Conservation (phyloP, 352 stramenopile genomes). For the Pythium phragmitis region DNA sequence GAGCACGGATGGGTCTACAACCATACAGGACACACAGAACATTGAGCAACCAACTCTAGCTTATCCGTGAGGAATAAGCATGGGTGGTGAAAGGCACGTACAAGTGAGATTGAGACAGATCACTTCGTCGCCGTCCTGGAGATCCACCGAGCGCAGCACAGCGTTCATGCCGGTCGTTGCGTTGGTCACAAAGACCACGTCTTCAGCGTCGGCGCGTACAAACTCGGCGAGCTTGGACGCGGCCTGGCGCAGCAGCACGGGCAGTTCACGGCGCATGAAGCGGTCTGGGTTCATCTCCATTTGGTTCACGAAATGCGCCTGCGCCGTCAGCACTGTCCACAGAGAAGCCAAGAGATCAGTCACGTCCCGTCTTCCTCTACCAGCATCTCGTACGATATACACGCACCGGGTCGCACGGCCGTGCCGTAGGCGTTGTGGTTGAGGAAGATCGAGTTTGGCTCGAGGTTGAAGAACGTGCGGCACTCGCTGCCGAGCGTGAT, state of each 20-base stretch:
- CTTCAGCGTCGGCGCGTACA: conserved; percentile 67
- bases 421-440: conserved; percentile 86
- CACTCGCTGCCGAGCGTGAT: conserved; percentile 63
- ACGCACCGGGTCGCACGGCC: conserved; percentile 51
- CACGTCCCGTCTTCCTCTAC: neutral
- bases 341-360: neutral
- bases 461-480: conserved; percentile 76
- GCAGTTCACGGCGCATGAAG: conserved; percentile 75
- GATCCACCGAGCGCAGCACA: conserved; percentile 79
- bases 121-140: conserved; percentile 87
- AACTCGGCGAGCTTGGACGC: conserved; percentile 63
- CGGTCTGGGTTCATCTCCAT: conserved; percentile 87
- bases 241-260: conserved; percentile 60
- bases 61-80: neutral
- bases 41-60: no score
- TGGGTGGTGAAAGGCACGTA: conserved; percentile 31
- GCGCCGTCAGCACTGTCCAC: conserved; percentile 61
- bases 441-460: conserved; percentile 75
- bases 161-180: conserved; percentile 84
- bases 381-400: neutral
- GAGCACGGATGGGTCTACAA: conserved; percentile 70
- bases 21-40: conserved; percentile 2
- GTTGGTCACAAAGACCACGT: conserved; percentile 87
- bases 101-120: conserved; percentile 86
- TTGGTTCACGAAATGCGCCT: conserved; percentile 84